A percentile compares a stretch with the other conserved stretches of the same genome.
Evolutionary conservation across 2,329 filamentous ascomycete species (phyloP).

Genomic region (Aspergillus cejpii): DNA sequence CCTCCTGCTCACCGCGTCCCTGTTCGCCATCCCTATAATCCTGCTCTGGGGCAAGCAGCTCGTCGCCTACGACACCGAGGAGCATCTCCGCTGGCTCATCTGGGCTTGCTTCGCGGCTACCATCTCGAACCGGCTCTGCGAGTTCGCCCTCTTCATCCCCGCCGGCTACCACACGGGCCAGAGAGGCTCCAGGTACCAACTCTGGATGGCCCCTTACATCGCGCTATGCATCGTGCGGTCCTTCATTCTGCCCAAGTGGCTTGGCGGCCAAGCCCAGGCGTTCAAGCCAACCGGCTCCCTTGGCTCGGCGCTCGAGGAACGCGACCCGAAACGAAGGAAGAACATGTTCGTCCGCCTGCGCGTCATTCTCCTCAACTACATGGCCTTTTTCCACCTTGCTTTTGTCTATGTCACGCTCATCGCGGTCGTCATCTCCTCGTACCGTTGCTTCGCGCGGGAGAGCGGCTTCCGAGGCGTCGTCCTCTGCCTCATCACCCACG

Average conservation of each 20-base stretch:
- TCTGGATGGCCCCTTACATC: conserved; percentile 60
- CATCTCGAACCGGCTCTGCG: conserved; percentile 50
- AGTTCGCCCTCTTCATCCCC: conserved; percentile 54
- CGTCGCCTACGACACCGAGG: conserved; percentile 49
- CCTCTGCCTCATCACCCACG: conserved; percentile 52
- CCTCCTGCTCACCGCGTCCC: conserved; percentile 48
- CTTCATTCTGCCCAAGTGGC: conserved; percentile 54
- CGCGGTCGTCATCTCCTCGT: conserved; percentile 47
- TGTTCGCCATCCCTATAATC: conserved; percentile 56
- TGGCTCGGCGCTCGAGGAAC: conserved; percentile 52
- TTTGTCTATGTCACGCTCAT: conserved; percentile 51
- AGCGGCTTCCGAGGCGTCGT: conserved; percentile 40
- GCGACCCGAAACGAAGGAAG: conserved; percentile 40
- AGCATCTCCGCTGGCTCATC: conserved; percentile 55
- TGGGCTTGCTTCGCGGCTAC: conserved; percentile 50
- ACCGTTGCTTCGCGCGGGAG: conserved; percentile 45
- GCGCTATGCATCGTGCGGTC: conserved; percentile 53
- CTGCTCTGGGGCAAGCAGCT: conserved; percentile 52
- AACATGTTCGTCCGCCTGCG: conserved; percentile 48
- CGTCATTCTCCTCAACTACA: conserved; percentile 51
- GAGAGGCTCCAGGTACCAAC: conserved; percentile 50
- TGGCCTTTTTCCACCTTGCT: conserved; percentile 50
- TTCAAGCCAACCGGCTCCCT: conserved; percentile 58
- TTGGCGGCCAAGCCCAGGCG: conserved; percentile 53
- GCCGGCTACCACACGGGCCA: conserved; percentile 55